Conservation (phyloP, 1,284 basidiomycete genomes). For the Coniferiporia weirii region DNA sequence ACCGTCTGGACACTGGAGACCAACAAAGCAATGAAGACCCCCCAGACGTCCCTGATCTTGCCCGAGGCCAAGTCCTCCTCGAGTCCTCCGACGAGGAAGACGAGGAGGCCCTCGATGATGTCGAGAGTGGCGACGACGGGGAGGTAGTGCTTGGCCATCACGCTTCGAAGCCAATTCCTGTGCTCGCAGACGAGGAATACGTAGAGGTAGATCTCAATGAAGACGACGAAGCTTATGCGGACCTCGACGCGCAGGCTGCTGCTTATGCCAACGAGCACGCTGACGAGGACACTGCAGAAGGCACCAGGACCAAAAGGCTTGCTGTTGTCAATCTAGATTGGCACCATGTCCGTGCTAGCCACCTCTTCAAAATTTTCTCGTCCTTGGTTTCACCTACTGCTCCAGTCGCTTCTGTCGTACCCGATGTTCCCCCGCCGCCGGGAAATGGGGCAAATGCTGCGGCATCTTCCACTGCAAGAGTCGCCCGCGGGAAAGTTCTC, state of each 20-base stretch:
- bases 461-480: slow-evolving; percentile 22
- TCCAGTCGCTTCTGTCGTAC: slow-evolving; percentile 39
- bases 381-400: slow-evolving; percentile 75
- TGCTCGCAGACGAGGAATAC: slow-evolving; percentile 34
- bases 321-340: slow-evolving; percentile 98
- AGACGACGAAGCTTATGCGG: slow-evolving; percentile 67
- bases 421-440: slow-evolving; percentile 22
- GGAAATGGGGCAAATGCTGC: slow-evolving; percentile 22
- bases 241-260: slow-evolving; percentile 70
- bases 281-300: slow-evolving; percentile 28
- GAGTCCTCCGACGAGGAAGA: slow-evolving; percentile 80
- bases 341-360: slow-evolving; percentile 90
- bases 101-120: slow-evolving; percentile 32
- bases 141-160: slow-evolving; percentile 47
- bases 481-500: slow-evolving; percentile 58
- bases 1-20: slow-evolving; percentile 60
- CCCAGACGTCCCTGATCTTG: slow-evolving; percentile 66
- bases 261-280: slow-evolving; percentile 49
- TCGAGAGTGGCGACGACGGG: slow-evolving; percentile 45
- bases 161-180: slow-evolving; percentile 34
- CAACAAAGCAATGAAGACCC: slow-evolving; percentile 32
- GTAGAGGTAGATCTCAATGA: slow-evolving; percentile 68
- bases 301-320: slow-evolving; percentile 62
- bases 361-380: slow-evolving; percentile 91
- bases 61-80: slow-evolving; percentile 82